Conservation (phyloP, 2,329 filamentous ascomycete species). For the Myriosclerotinia scirpicola region DNA sequence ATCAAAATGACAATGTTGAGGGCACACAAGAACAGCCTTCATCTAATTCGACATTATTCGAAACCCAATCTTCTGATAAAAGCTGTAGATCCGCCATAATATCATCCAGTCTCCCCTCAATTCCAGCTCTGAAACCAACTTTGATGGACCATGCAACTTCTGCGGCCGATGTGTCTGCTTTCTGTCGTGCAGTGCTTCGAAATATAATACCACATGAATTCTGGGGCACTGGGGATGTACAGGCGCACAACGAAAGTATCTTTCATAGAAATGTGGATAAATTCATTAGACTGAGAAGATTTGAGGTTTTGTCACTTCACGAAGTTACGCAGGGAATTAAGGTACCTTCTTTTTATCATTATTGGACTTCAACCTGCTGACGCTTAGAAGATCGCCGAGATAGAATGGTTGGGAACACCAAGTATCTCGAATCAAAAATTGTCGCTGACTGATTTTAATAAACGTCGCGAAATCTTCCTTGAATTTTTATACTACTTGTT, state of each 20-base stretch:
- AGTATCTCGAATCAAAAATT: constrained; percentile 53
- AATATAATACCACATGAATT: constrained; percentile 73
- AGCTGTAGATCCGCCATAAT: constrained; percentile 21
- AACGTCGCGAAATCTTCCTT: constrained; percentile 74
- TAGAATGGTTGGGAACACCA: constrained; percentile 71
- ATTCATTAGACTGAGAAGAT: constrained; percentile 76
- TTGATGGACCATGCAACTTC: constrained; percentile 70
- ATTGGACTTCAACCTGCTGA: constrained; percentile 11
- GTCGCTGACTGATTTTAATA: constrained; percentile 69
- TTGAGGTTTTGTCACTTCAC: constrained; percentile 78
- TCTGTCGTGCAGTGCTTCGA: constrained; percentile 74
- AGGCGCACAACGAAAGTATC: constrained; percentile 57
- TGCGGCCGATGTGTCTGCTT: constrained; percentile 71
- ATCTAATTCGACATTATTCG: constrained; percentile 32
- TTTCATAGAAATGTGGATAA: constrained; percentile 70
- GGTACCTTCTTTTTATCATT: constrained; percentile 48
- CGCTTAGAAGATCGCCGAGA: constrained; percentile 56
- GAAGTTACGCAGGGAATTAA: constrained; percentile 74
- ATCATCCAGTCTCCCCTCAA: constrained; percentile 29
- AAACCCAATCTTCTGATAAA: constrained; percentile 30
- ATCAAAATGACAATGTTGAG: not conserved
- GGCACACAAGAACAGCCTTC: constrained; percentile 25
- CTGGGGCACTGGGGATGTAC: constrained; percentile 62
- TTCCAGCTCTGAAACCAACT: constrained; percentile 40
- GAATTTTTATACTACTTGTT: constrained; percentile 93